Conservation (phyloP, 495 filamentous ascomycete species). For the Endocarpon pusillum region DNA sequence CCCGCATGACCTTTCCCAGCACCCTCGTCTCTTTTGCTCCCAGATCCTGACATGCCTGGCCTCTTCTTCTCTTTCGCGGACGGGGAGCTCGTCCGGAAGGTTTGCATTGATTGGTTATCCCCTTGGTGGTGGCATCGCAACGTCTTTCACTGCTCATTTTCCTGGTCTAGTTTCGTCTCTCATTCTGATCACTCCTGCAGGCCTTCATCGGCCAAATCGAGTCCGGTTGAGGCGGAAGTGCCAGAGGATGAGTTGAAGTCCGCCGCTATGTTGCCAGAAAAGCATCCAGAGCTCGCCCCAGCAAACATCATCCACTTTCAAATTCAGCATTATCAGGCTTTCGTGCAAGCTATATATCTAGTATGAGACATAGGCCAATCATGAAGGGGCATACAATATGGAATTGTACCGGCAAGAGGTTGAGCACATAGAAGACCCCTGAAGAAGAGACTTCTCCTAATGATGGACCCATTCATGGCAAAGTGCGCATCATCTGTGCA, state of each 20-base stretch:
- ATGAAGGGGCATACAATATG: slow-evolving; percentile 25
- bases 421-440: slow-evolving; percentile 25
- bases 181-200: slow-evolving; percentile 58
- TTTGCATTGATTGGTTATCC: slow-evolving; percentile 73
- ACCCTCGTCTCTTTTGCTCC: slow-evolving; percentile 53
- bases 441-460: slow-evolving; percentile 7
- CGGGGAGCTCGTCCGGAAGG: slow-evolving; percentile 27
- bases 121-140: slow-evolving; percentile 63
- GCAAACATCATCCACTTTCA: slow-evolving; percentile 22
- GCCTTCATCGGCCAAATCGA: too few species aligned
- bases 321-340: slow-evolving; percentile 33
- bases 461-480: slow-evolving; percentile 24
- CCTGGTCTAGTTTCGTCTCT: slow-evolving; percentile 47
- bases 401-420: slow-evolving; percentile 36
- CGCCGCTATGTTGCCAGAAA: slow-evolving; percentile 46
- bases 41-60: slow-evolving; percentile 57
- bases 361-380: slow-evolving; percentile 40
- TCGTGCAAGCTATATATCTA: slow-evolving; percentile 38
- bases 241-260: too few species aligned
- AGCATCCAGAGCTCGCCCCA: slow-evolving; percentile 30
- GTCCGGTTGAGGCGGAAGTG: too few species aligned
- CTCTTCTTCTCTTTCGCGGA: slow-evolving; percentile 56
- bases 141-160: slow-evolving; percentile 56
- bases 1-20: slow-evolving; percentile 49
- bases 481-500: slow-evolving; percentile 38